Evolutionary conservation across 78 protist genomes (phyloP).

Genomic region (Blattamonas nauphoetae): DNA sequence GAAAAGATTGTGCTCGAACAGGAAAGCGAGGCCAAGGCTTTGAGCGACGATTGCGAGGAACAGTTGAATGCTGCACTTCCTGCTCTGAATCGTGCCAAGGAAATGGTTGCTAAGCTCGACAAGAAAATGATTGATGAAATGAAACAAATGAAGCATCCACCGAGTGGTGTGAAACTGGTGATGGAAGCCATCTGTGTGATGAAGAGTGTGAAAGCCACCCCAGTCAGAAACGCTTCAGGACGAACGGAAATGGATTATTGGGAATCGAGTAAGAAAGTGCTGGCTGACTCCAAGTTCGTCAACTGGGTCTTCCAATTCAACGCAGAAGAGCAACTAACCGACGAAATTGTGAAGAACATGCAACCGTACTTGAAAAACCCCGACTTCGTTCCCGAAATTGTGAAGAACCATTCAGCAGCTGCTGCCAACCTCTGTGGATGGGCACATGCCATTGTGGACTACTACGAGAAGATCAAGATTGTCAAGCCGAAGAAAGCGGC

Average conservation of each 20-base stretch:
- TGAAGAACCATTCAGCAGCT: slow-evolving; percentile 26
- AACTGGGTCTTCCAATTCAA: slow-evolving; percentile 34
- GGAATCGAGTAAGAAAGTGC: slow-evolving; percentile 38
- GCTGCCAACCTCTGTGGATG: slow-evolving; percentile 58
- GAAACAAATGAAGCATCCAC: slow-evolving; percentile 58
- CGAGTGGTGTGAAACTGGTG: slow-evolving; percentile 47
- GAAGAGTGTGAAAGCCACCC: slow-evolving; percentile 15
- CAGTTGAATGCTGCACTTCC: slow-evolving; percentile 66
- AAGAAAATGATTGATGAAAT: slow-evolving; percentile 45
- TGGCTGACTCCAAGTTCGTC: slow-evolving; percentile 40
- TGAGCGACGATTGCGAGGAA: slow-evolving; percentile 39
- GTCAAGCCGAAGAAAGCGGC: slow-evolving; percentile 29
- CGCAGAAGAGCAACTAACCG: slow-evolving; percentile 51
- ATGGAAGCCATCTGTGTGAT: slow-evolving; percentile 67
- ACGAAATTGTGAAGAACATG: slow-evolving; percentile 27
- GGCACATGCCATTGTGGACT: slow-evolving; percentile 47
- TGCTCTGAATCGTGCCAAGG: slow-evolving; percentile 41
- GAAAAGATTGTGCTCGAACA: slow-evolving; percentile 27
- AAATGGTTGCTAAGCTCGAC: slow-evolving; percentile 45
- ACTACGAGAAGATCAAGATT: slow-evolving; percentile 23
- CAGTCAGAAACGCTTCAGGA: slow-evolving; percentile 14
- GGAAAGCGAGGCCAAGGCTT: slow-evolving; percentile 31
- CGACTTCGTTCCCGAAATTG: slow-evolving; percentile 24
- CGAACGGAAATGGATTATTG: slow-evolving; percentile 45
- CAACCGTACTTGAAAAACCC: slow-evolving; percentile 9